These are phyloP conservation scores for Talaromyces sp. DNA, from an alignment of 2,329 filamentous ascomycete genomes.

Conservation along the genomic window DNA sequence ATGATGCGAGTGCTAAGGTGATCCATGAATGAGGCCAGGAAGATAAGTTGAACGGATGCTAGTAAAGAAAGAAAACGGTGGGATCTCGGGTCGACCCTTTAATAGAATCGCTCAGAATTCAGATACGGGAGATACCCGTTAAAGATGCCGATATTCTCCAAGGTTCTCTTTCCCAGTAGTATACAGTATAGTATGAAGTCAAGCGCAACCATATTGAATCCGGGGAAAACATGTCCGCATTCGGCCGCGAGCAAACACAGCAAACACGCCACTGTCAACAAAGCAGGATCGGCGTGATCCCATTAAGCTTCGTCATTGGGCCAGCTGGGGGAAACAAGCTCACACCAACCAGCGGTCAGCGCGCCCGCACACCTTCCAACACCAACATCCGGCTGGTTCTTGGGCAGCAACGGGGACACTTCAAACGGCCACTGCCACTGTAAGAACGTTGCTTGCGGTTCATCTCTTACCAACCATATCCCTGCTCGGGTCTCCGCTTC, in stretches of 20 bases:
- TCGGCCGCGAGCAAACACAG: background rate
- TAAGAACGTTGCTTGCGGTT: background rate
- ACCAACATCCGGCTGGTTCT: slow-evolving; percentile 9
- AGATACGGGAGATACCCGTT: no score
- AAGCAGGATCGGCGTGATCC: slow-evolving; percentile 2
- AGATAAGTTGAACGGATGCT: no score
- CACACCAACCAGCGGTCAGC: slow-evolving; percentile 12
- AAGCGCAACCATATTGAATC: background rate
- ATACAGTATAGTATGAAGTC: no score
- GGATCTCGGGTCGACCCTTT: no score
- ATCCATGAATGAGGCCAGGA: no score
- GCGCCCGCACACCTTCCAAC: slow-evolving; percentile 7
- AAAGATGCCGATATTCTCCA: no score
- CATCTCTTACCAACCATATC: slow-evolving; percentile 4
- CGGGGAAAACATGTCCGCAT: background rate
- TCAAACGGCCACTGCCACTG: no score
- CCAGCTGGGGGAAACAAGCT: background rate
- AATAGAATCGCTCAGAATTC: no score
- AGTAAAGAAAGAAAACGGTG: no score
- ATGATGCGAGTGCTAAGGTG: no score
- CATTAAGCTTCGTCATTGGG: slow-evolving; percentile 13
- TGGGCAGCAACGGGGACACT: background rate
- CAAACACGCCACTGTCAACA: background rate
- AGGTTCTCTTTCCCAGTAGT: no score
- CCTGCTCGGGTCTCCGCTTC: background rate